Conservation (phyloP, 164 flowering plant species). For the Liriodendron chinense region DNA sequence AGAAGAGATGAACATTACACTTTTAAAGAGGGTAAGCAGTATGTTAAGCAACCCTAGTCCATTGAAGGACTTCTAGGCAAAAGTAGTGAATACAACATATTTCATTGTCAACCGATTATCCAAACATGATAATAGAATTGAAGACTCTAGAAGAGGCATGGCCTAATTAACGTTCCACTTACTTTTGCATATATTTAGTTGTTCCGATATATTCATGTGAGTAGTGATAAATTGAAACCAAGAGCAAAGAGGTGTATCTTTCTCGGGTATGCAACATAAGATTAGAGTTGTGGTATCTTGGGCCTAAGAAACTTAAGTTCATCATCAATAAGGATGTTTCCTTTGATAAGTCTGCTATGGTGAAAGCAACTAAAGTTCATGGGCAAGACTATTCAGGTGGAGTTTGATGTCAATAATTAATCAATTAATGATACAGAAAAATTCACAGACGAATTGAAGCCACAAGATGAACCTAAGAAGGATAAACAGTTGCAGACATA, state of each 20-base stretch:
- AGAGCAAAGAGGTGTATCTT: not conserved
- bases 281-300: not conserved
- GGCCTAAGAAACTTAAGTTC: not conserved
- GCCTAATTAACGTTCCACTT: not conserved
- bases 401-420: not conserved
- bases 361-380: not conserved
- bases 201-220: not conserved
- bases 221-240: too few species aligned
- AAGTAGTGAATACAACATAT: not conserved
- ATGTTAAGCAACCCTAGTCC: not conserved
- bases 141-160: not conserved
- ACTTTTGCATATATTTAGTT: not conserved
- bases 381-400: not conserved
- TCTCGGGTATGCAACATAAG: not conserved
- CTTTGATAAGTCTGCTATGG: not conserved
- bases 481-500: too few species aligned
- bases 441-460: not conserved
- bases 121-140: not conserved
- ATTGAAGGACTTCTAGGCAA: not conserved
- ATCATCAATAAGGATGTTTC: not conserved
- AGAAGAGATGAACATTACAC: not conserved
- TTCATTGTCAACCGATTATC: not conserved
- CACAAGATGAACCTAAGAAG: not conserved
- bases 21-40: not conserved
- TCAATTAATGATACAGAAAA: too few species aligned